Base-by-base conservation (phyloP, 2,329 filamentous ascomycete genomes). In the Trichoderma guizhouense region DNA sequence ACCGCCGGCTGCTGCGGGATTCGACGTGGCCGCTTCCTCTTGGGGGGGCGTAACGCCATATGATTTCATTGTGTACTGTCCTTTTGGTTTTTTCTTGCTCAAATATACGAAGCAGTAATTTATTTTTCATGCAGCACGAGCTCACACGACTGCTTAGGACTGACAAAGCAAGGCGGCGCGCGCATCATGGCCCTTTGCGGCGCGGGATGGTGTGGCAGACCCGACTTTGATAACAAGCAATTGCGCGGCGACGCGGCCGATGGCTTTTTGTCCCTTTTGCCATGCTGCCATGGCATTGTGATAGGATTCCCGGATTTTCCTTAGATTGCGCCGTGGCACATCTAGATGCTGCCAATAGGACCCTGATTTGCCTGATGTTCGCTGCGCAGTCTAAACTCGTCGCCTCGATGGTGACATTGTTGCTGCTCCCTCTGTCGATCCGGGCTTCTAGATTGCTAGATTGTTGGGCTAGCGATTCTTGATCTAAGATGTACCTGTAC, bases 301-400 rank as follows among this genome's bases (percentile, higher is more conserved):
- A 51, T 18, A n/a, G 21, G 21, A 36, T 62, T 62, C 21, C 47
- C 43, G 51, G 47, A 28, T 21, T 71, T 43, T 63, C 32, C 39
- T 69, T 69, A 47, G 66, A 69, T 47, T 69, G 55, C 32, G 43
- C 60, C n/a, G 43, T 43, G 58, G 43, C 30, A 53, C 68, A 57
- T 62, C 53, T 53, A 60, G 60, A 70, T 64, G 43, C 57, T 60
- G 57, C 68, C 68, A 70, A 64, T 64, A 47, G 57, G 58, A 28
- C 68, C 61, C 68, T 71, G 68, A 70, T 64, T 24, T 36, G 58
- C 60, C 68, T 70, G 68, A 71, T 64, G 30, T 39, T 32, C 68
- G 24, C 39, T 55, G 60, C 32, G 58, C 58, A 39, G 58, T 57
- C 60, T 26, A 63, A 43, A 39, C 30, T 28, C 32, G 60, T 26